Evolutionary conservation across 2,329 filamentous ascomycete genomes (phyloP), one percentile per base, ranked within the genome.

Genomic region (Fusarium coffeatum): DNA sequence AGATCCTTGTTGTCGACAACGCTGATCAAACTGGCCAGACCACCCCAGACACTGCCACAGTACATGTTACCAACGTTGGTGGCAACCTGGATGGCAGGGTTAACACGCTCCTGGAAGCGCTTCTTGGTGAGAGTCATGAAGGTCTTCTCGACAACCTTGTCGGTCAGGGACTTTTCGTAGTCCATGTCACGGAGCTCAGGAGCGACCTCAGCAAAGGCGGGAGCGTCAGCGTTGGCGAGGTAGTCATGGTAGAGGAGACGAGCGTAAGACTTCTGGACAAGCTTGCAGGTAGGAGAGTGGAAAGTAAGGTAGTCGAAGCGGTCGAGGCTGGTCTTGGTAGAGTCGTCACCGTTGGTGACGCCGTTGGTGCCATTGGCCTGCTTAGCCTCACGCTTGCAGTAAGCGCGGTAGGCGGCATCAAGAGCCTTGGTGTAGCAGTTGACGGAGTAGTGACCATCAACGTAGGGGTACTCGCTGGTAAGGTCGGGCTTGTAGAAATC

Each of bases 401-500:
- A 96, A 69, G 90, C 91, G 78, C 90, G 90, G 86, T 96, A 96
- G 81, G 92, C 91, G 59, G 88, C 88, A 78, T 95, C 92, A 27
- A 95, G 89, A 53, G 92, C 92, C 84, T 92, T 88, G 70, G 86
- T 92, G 83, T 95, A 95, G 87, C 92, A 95, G 81, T 85, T 91
- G 79, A 94, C 81, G 50, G 92, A 95, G 86, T 90, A 94, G 81
- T 94, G 92, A 66, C 92, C 92, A 76, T 95, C 92, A 62, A 95
- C 92, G 77, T 93, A 90, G 70, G 92, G 92, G 84, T 95, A 95
- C 83, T 95, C 92, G 87, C 90, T 93, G 77, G 92, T 92, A 72
- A 95, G 85, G 81, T 95, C 92, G 76, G 92, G 92, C 89, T 95
- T 95, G 89, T 93, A 95, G 81, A 95, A 95, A 81, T 95, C 92